phyloP scores from a whole-genome alignment of 768 basidiomycete genomes.

The Pleurotus tuoliensis region DNA sequence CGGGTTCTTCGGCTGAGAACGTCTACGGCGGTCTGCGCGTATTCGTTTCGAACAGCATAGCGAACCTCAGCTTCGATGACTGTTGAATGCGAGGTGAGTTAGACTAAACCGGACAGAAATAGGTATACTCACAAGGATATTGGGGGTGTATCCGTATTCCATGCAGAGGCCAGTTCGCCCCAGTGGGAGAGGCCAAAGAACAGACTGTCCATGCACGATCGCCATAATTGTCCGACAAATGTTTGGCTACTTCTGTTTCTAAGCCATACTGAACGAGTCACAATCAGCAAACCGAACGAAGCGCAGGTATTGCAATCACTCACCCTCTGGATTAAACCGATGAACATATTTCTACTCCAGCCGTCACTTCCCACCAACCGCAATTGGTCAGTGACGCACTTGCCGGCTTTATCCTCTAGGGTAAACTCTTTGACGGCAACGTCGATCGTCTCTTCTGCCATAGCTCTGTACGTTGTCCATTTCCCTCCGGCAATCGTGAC shows the following conservation, averaged over 20 bases:
- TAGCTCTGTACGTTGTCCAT: slow-evolving; percentile 96
- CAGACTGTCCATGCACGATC: slow-evolving; percentile 96
- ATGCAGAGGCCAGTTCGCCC: slow-evolving; percentile 81
- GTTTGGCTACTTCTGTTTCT: slow-evolving; percentile 88
- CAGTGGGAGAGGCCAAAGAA: slow-evolving; percentile 73
- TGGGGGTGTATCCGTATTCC: slow-evolving; percentile 65
- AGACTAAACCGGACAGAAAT: not conserved
- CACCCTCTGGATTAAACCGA: slow-evolving; percentile 88
- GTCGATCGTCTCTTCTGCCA: slow-evolving; percentile 95
- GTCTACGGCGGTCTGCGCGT: slow-evolving; percentile 88
- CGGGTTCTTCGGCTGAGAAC: slow-evolving; percentile 90
- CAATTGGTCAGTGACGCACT: slow-evolving; percentile 76
- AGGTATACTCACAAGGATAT: slow-evolving; percentile 64
- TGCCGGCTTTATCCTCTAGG: slow-evolving; percentile 50
- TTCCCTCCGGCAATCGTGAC: slow-evolving; percentile 96
- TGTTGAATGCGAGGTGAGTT: slow-evolving; percentile 17
- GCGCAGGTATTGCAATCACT: slow-evolving; percentile 18
- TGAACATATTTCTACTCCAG: slow-evolving; percentile 97
- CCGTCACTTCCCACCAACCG: slow-evolving; percentile 89
- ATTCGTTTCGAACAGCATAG: slow-evolving; percentile 87
- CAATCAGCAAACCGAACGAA: not conserved
- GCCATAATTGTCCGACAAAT: slow-evolving; percentile 91
- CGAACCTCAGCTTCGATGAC: slow-evolving; percentile 92
- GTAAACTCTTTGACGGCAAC: slow-evolving; percentile 76
- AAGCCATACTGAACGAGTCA: slow-evolving; percentile 67